These are phyloP conservation scores for Wickerhamiella dianesei DNA, from an alignment of 805 yeast genomes.

Conservation along the genomic window DNA sequence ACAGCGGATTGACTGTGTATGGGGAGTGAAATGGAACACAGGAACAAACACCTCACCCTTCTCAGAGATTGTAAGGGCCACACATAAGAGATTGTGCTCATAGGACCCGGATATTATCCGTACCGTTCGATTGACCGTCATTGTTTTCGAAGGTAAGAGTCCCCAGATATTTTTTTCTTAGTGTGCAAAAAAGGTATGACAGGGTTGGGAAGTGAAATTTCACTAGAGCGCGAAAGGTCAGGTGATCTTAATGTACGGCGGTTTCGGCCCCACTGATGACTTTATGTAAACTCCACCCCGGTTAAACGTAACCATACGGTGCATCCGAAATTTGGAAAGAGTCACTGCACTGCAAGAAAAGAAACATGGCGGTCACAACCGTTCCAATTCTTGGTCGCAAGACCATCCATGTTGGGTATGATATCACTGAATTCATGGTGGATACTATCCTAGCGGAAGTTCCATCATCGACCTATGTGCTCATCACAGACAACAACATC, in stretches of 20 bases:
- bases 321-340: background rate
- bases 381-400: constrained; percentile 72
- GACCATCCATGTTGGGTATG: constrained; percentile 80
- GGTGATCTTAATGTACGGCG: too few species aligned
- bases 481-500: constrained; percentile 77
- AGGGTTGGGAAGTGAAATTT: too few species aligned
- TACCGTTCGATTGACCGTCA: constrained; percentile 22
- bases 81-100: constrained; percentile 81
- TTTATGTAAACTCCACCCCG: background rate
- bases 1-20: constrained; percentile 72
- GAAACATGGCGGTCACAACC: constrained; percentile 27
- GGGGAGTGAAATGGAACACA: constrained; percentile 92
- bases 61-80: constrained; percentile 50
- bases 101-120: constrained; percentile 89
- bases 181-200: too few species aligned
- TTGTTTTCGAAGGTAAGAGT: background rate
- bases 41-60: constrained; percentile 56
- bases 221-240: too few species aligned
- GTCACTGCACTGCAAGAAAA: too few species aligned
- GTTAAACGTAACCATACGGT: background rate
- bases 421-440: constrained; percentile 61
- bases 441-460: constrained; percentile 45
- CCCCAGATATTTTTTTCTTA: background rate
- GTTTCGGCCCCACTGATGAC: too few species aligned
- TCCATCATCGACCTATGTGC: constrained; percentile 81